Evolutionary conservation across 768 basidiomycete species (phyloP), one percentile per base, ranked within the genome.

Genomic region (Galerina sulciceps): DNA sequence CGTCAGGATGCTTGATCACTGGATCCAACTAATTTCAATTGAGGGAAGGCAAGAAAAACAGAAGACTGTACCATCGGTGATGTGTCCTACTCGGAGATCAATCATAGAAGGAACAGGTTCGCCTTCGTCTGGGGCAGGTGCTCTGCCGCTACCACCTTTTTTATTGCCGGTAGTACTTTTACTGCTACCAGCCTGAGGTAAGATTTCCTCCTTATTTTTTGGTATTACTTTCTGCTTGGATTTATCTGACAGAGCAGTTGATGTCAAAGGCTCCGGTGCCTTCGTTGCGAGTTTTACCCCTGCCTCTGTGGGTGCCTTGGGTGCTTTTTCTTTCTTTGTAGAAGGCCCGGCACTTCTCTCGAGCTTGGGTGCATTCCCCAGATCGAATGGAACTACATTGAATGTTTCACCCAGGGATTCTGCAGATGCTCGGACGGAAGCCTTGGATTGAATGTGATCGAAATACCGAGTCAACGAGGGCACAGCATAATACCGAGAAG

Each of bases 1-100:
- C 97, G 69, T 99, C 97, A 14, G 97, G 96, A 70, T 99, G 97
- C 67, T 92, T 93, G 75, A 87, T 88, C 67, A 99, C 96, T 96
- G 68, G 10, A 44, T n/a, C 44, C 11, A 26, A 11, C 51, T 45
- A 46, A 5, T 36, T 46, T 35, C 20, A 17, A 50, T 48, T n/a
- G 41, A 14, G 23, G 22, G 17, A 35, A 5, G 26, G 34, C 26
- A 37, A 14, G 20, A 14, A 41, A n/a, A 34, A 34, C 1, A 4
- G 23, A 26, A n/a, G 23, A 34, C 74, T 86, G 69, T 65, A 96
- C 95, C 86, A 70, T 97, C 92, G 15, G 98, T 76, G 62, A 99
- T 96, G 64, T 86, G 89, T 3, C 97, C 96, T 3, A 99, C 94
- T 45, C 96, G 85, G 60, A 99, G 81, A 67, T 99, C 97, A 67